These are phyloP conservation scores for Kockiozyma suomiensis DNA, from an alignment of 805 yeast genomes.

Conservation along the genomic window DNA sequence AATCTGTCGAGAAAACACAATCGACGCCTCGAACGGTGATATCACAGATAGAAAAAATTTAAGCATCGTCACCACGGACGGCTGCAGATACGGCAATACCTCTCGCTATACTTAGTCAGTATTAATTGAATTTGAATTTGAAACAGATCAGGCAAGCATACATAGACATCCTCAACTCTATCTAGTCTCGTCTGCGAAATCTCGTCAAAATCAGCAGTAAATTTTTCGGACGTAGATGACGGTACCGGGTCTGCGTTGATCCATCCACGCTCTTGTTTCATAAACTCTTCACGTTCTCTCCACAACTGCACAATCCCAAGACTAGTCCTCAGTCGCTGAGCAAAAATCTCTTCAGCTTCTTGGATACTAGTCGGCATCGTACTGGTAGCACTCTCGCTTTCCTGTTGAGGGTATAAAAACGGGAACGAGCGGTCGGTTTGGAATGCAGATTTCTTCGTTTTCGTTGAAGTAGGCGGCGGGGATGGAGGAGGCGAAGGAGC, in stretches of 20 bases:
- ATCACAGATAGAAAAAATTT: conserved; percentile 63
- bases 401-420: conserved; percentile 58
- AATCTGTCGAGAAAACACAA: conserved; percentile 6
- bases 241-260: conserved; percentile 16
- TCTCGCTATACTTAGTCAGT: conserved; percentile 51
- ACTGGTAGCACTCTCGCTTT: conserved; percentile 26
- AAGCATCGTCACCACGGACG: conserved; percentile 64
- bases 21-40: conserved; percentile 28
- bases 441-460: conserved; percentile 45
- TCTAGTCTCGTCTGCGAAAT: conserved; percentile 5
- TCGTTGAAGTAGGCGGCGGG: conserved; percentile 45
- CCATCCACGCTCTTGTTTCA: conserved; percentile 75
- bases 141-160: conserved; percentile 6
- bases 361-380: conserved; percentile 69
- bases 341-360: conserved; percentile 75
- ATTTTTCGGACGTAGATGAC: not conserved
- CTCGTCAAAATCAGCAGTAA: not conserved
- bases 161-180: conserved; percentile 21
- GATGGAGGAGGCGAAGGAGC: conserved; percentile 78
- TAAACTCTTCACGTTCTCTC: conserved; percentile 68
- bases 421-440: conserved; percentile 72
- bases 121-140: no score
- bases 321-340: conserved; percentile 63
- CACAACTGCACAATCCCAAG: conserved; percentile 71
- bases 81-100: conserved; percentile 58